Conservation (phyloP, 768 basidiomycete genomes). For the Lactarius vividus region DNA sequence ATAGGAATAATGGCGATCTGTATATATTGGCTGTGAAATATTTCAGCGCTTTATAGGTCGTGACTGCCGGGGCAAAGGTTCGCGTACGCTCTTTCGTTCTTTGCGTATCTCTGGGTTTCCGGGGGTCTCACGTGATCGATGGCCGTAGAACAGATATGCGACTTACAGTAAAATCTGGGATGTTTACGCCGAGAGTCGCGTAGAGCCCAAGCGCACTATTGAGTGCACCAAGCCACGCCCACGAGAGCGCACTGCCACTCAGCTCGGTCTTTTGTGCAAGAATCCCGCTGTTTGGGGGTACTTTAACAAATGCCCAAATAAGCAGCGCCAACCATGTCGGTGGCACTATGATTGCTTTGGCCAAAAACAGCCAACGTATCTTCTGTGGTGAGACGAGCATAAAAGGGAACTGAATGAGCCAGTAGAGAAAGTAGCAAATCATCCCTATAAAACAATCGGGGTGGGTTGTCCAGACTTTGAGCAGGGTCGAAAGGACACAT, state of each 20-base stretch:
- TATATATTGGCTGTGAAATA: slow-evolving; percentile 55
- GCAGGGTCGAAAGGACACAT: slow-evolving; percentile 25
- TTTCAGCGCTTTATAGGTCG: not conserved
- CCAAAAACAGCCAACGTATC: slow-evolving; percentile 72
- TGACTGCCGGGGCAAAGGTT: not conserved
- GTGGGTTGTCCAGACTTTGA: not conserved
- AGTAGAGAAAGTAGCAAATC: slow-evolving; percentile 74
- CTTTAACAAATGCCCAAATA: slow-evolving; percentile 53
- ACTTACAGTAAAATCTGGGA: slow-evolving; percentile 76
- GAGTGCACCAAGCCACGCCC: slow-evolving; percentile 76
- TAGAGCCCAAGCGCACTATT: slow-evolving; percentile 78
- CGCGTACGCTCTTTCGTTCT: slow-evolving; percentile 56
- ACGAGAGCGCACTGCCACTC: slow-evolving; percentile 55
- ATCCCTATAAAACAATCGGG: slow-evolving; percentile 44
- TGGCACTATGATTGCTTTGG: slow-evolving; percentile 52
- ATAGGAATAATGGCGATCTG: slow-evolving; percentile 75
- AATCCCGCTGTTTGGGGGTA: slow-evolving; percentile 59
- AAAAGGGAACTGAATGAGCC: slow-evolving; percentile 74
- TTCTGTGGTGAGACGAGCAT: slow-evolving; percentile 74
- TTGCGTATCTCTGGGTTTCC: slow-evolving; percentile 63
- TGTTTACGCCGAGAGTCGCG: slow-evolving; percentile 71
- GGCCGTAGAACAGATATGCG: not conserved
- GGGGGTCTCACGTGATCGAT: not conserved
- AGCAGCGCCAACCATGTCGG: slow-evolving; percentile 38
- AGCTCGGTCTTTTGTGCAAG: slow-evolving; percentile 49